A percentile compares a stretch with the other conserved stretches of the same genome.
Conservation (phyloP, 768 basidiomycete species). For the Termitomyces sp. region DNA sequence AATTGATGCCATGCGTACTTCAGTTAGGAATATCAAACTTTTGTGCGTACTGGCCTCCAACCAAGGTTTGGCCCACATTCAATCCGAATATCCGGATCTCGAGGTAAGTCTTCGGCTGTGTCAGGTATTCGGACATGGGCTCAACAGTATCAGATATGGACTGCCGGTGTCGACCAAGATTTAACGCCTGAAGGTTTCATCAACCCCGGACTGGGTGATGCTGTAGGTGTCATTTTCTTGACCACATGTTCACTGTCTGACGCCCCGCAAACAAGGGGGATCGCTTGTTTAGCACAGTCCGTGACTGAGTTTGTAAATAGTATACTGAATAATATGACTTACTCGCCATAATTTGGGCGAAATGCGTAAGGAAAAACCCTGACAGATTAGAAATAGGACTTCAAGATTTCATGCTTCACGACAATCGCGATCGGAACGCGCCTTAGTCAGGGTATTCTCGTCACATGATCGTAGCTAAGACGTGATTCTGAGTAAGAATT, state of each 20-base stretch:
- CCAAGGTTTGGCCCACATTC: slow-evolving; percentile 67
- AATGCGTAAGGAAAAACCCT: too few relatives aligned
- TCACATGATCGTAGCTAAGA: slow-evolving; percentile 26
- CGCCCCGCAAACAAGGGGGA: slow-evolving; percentile 62
- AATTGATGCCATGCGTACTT: neutral
- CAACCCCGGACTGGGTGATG: slow-evolving; percentile 88
- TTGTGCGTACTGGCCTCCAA: slow-evolving; percentile 79
- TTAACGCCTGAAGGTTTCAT: slow-evolving; percentile 79
- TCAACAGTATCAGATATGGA: slow-evolving; percentile 69
- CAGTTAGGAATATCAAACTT: slow-evolving; percentile 74
- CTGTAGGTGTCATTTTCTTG: slow-evolving; percentile 46
- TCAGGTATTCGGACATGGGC: neutral
- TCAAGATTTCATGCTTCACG: too few relatives aligned
- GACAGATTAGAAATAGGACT: neutral
- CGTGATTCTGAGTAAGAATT: slow-evolving; percentile 44
- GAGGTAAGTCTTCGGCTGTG: slow-evolving; percentile 47
- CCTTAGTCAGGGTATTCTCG: neutral
- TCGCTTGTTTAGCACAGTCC: slow-evolving; percentile 77
- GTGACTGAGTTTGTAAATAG: slow-evolving; percentile 22
- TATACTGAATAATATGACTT: neutral
- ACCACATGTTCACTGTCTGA: neutral
- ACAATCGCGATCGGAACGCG: neutral
- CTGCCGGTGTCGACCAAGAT: slow-evolving; percentile 72
- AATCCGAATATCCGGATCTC: slow-evolving; percentile 67
- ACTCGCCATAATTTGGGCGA: too few relatives aligned